A percentile compares a stretch with the other conserved stretches of the same genome.
Evolutionary conservation across 306 rosid genomes (phyloP).

Genomic region (Inga leiocalycina): DNA sequence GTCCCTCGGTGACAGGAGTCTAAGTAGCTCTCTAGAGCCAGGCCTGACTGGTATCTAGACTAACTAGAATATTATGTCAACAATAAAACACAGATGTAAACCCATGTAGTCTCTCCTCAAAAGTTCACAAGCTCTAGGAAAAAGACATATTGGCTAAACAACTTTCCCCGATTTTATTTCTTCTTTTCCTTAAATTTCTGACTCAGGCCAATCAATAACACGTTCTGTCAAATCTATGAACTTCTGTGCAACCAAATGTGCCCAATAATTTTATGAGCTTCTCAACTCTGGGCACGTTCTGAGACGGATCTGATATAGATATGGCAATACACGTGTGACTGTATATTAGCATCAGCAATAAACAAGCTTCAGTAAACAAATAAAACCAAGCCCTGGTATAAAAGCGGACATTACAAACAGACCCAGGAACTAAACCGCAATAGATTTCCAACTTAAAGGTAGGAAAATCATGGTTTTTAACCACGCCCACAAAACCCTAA

Average conservation of each 20-base stretch:
- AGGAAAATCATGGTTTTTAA: background rate
- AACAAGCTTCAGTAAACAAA: background rate
- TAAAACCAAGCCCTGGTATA: background rate
- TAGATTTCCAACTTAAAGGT: background rate
- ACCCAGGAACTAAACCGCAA: conserved; percentile 18
- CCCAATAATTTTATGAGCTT: conserved; percentile 35
- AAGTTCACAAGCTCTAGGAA: conserved; percentile 31
- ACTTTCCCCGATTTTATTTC: background rate
- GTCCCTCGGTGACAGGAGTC: conserved; percentile 73
- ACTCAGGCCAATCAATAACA: conserved; percentile 29
- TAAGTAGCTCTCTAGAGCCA: conserved; percentile 80
- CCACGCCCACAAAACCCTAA: conserved; percentile 42
- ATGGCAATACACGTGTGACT: background rate
- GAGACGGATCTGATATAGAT: conserved; percentile 45
- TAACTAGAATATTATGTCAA: conserved; percentile 33
- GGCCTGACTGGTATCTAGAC: conserved; percentile 44
- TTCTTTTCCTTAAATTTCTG: conserved; percentile 11
- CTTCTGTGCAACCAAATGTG: conserved; percentile 35
- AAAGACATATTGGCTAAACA: background rate
- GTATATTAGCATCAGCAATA: conserved; percentile 23
- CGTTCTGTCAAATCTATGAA: conserved; percentile 28
- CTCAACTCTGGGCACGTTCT: conserved; percentile 35
- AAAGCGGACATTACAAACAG: background rate
- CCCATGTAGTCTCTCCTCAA: conserved; percentile 20
- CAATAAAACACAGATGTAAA: conserved; percentile 38